Conservation (phyloP, 805 yeast species). For the Candida qinlingensis region DNA sequence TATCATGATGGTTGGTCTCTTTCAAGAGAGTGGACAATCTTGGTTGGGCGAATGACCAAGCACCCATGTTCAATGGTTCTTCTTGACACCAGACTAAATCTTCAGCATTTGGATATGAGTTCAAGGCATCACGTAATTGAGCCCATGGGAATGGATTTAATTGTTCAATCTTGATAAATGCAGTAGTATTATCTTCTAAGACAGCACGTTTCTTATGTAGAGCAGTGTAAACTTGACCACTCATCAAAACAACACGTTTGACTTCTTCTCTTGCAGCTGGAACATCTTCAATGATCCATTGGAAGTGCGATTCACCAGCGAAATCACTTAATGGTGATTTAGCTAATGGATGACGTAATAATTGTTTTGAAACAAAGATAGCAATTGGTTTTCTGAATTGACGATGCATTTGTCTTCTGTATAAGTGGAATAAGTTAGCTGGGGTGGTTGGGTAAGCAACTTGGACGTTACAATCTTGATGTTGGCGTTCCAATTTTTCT, state of each 20-base stretch:
- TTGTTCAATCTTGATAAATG: conserved; percentile 87
- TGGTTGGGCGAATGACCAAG: conserved; percentile 75
- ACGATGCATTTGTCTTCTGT: conserved; percentile 99
- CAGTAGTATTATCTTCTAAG: conserved; percentile 74
- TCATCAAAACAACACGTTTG: conserved; percentile 75
- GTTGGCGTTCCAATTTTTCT: conserved; percentile 91
- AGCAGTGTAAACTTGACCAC: conserved; percentile 95
- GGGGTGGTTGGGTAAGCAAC: conserved; percentile 98
- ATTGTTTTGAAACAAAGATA: conserved; percentile 84
- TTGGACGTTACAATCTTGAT: conserved; percentile 98
- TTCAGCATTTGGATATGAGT: conserved; percentile 73
- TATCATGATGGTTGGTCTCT: conserved; percentile 64
- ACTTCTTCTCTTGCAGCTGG: conserved; percentile 75
- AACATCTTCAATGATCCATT: conserved; percentile 91
- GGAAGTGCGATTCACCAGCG: conserved; percentile 87
- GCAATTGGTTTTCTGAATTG: conserved; percentile 93
- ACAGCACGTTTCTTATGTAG: conserved; percentile 83
- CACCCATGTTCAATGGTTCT: conserved; percentile 97
- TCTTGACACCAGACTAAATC: conserved; percentile 98
- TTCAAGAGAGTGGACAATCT: conserved; percentile 72
- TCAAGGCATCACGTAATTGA: conserved; percentile 78
- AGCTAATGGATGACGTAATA: conserved; percentile 97
- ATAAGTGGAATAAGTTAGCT: conserved; percentile 89
- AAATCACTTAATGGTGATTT: conserved; percentile 80
- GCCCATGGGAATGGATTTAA: conserved; percentile 98